Evolutionary conservation across 176 grass and related monocot genomes (phyloP), one percentile per base, ranked within the genome.

Genomic region (Zizania latifolia): DNA sequence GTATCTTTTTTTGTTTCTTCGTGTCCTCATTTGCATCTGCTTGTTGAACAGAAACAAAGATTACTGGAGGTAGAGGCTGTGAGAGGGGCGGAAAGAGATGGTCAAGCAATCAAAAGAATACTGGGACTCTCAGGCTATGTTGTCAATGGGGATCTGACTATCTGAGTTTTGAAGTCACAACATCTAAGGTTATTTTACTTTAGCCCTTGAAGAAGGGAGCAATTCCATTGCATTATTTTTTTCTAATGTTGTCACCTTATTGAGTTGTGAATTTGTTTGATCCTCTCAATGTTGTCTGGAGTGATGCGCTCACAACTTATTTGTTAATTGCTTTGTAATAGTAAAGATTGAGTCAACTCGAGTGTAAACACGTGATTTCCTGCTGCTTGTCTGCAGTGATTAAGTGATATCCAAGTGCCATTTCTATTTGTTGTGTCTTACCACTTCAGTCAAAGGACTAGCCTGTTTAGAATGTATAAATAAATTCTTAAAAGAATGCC

Each of bases 51-150:
- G 90, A 61, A 76, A 71, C 56, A 87, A 87, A 70, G 66, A 89
- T 73, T 79, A 87, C 80, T 87, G 84, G 84, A 84, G 65, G 53
- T 78, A 86, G 32, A 84, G 90, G 39, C 28, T 87, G 46, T 72
- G 62, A 1, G 75, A 58, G 15, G 90, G 84, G 74, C 81, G 90
- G 48, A 72, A 63, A 1, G 57, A 81, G 55, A 89, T 89, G 84
- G 86, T 89, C 57, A 93, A 89, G 83, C 81, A 93, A 62, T 68
- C 90, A 38, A 93, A 89, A 70, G 90, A 93, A 30, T 93, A 93
- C n/a, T 89, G 86, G 90, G 84, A 89, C 10, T 84, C 84, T 27
- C 90, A 93, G 62, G 37, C 89, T 16, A 88, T 92, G 51, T 29
- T 88, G 21, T 84, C 90, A 7, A 72, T 92, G 73, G 90, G 88